Evolutionary conservation across 1,139 yeast genomes (phyloP).

Genomic region (Blastobotrys malaysiensis): DNA sequence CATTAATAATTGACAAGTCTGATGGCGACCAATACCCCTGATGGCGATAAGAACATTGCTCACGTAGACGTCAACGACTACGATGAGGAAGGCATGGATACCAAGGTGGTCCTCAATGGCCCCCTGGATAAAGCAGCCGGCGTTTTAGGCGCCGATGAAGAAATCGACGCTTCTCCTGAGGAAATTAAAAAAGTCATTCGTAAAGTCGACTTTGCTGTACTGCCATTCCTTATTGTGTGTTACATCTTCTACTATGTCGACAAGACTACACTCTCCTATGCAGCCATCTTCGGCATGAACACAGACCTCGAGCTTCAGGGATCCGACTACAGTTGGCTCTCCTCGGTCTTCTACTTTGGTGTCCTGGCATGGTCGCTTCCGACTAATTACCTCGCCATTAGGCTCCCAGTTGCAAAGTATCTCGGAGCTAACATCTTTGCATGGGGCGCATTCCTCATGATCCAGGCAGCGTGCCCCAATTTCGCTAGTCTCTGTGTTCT

Average conservation of each 20-base stretch:
- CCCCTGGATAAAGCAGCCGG: background rate
- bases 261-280: conserved; percentile 54
- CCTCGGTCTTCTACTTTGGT: conserved; percentile 54
- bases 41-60: background rate
- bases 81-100: background rate
- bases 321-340: conserved; percentile 46
- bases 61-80: background rate
- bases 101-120: background rate
- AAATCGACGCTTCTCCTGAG: conserved; percentile 1
- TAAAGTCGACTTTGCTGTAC: conserved; percentile 46
- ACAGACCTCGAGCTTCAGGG: conserved; percentile 35
- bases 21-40: too few species aligned
- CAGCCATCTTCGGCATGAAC: conserved; percentile 55
- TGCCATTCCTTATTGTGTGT: conserved; percentile 51
- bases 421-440: conserved; percentile 41
- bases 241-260: conserved; percentile 61
- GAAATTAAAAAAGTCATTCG: conserved; percentile 34
- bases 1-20: too few species aligned
- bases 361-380: conserved; percentile 50
- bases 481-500: conserved; percentile 49
- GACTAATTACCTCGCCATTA: conserved; percentile 47
- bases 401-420: conserved; percentile 48
- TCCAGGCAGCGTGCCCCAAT: conserved; percentile 40
- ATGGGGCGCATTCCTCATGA: conserved; percentile 48
- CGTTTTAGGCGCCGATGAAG: background rate